These are phyloP conservation scores for Tylopilus sp. DNA, from an alignment of 768 basidiomycete genomes.

Conservation along the genomic window DNA sequence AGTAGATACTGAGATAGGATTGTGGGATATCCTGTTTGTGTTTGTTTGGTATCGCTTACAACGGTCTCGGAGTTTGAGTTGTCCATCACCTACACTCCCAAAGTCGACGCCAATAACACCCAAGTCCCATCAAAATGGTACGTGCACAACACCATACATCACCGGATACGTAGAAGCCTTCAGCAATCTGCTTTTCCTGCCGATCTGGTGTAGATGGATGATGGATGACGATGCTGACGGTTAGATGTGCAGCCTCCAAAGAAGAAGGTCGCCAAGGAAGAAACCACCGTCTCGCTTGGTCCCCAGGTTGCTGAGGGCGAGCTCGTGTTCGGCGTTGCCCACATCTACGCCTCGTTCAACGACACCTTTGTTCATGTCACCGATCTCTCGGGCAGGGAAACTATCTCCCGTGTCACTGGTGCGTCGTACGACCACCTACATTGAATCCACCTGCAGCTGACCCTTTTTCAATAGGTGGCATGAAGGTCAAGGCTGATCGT, in stretches of 20 bases:
- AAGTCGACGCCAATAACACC: conserved; percentile 22
- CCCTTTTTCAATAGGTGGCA: conserved; percentile 65
- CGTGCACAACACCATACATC: conserved; percentile 15
- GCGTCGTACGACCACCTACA: conserved; percentile 20
- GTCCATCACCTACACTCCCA: neutral
- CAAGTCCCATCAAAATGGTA: conserved; percentile 37
- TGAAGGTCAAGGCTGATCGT: conserved; percentile 99
- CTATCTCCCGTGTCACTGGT: conserved; percentile 98
- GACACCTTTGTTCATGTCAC: conserved; percentile 99
- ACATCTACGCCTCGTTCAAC: conserved; percentile 99
- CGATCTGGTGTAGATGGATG: conserved; percentile 8
- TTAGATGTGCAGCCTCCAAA: conserved; percentile 77
- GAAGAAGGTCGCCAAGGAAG: conserved; percentile 78
- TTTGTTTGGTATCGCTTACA: conserved; percentile 13
- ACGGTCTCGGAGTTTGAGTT: conserved; percentile 4
- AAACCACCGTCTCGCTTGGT: conserved; percentile 85
- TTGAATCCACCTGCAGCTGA: neutral
- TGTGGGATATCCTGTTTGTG: too few species aligned
- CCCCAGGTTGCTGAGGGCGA: conserved; percentile 96
- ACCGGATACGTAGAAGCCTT: neutral
- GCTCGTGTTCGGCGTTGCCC: conserved; percentile 96
- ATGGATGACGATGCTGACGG: conserved; percentile 52
- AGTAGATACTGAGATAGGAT: too few species aligned
- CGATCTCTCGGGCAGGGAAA: conserved; percentile 98
- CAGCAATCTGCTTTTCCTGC: conserved; percentile 1